Evolutionary conservation across 148 eudicot genomes (phyloP).

Genomic region (Dysphania ambrosioides): DNA sequence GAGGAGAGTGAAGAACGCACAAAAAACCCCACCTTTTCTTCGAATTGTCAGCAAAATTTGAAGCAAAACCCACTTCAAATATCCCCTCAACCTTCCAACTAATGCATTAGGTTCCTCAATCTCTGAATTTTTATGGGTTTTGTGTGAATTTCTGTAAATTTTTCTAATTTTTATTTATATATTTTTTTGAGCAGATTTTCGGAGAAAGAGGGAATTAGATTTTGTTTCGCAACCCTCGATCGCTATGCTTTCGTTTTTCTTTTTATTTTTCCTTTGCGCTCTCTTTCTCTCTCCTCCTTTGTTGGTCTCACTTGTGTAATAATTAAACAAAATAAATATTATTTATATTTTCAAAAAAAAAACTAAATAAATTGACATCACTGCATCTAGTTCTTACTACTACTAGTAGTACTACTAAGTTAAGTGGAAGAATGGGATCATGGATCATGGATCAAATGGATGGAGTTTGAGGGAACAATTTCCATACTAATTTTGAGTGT

Average conservation of each 20-base stretch:
- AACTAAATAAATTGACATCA: too few relatives aligned
- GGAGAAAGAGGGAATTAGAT: conserved; percentile 29
- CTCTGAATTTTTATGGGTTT: conserved; percentile 14
- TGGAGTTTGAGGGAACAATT: conserved; percentile 3
- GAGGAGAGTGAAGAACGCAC: background rate
- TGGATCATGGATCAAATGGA: too few relatives aligned
- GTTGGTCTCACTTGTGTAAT: conserved; percentile 28
- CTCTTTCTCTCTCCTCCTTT: conserved; percentile 24
- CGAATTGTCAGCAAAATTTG: conserved; percentile 25
- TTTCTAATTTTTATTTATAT: conserved; percentile 10
- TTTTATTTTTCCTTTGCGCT: conserved; percentile 24
- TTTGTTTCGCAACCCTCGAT: conserved; percentile 39
- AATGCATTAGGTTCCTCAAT: conserved; percentile 29
- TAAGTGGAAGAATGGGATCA: too few relatives aligned
- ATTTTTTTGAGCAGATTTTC: conserved; percentile 16
- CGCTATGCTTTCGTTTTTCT: conserved; percentile 31
- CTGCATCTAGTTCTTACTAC: background rate
- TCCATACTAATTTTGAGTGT: too few relatives aligned
- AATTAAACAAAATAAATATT: too few relatives aligned
- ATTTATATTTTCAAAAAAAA: too few relatives aligned
- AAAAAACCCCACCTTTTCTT: background rate
- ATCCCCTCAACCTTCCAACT: conserved; percentile 12
- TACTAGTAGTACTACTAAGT: background rate
- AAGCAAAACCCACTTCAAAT: conserved; percentile 22
- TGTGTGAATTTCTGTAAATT: conserved; percentile 21